Conservation (phyloP, 2,329 filamentous ascomycete genomes). For the Dichotomopilus funicola region DNA sequence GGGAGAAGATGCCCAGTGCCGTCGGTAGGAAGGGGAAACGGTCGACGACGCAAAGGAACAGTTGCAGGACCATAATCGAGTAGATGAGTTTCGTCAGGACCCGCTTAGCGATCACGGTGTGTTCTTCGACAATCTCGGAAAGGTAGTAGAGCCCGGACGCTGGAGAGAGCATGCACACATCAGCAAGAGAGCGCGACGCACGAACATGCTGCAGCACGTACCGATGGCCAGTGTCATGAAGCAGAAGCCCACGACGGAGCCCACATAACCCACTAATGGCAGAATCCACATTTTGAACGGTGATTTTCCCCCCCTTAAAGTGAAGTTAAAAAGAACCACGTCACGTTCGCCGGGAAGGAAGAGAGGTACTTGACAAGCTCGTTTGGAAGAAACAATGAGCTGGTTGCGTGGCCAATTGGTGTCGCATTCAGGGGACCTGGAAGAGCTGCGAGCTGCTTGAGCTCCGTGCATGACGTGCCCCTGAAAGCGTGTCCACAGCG, state of each 20-base stretch:
- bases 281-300: constrained; percentile 79
- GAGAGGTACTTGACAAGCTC: background rate
- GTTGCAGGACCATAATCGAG: constrained; percentile 65
- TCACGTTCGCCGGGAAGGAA: background rate
- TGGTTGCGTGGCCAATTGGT: constrained; percentile 11
- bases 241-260: constrained; percentile 79
- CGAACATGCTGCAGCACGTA: constrained; percentile 33
- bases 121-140: constrained; percentile 95
- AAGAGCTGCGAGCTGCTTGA: background rate
- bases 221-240: constrained; percentile 93
- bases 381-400: background rate
- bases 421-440: background rate
- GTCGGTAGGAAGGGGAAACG: constrained; percentile 74
- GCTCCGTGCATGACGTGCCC: constrained; percentile 8
- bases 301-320: constrained; percentile 2
- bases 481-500: constrained; percentile 11
- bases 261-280: constrained; percentile 82
- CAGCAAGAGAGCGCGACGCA: background rate
- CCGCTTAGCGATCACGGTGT: constrained; percentile 85
- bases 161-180: constrained; percentile 27
- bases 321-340: constrained; percentile 1
- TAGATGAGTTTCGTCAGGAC: constrained; percentile 84
- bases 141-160: constrained; percentile 98
- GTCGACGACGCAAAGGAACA: constrained; percentile 72
- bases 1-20: constrained; percentile 68